A percentile compares a stretch with the other conserved stretches of the same genome.
Evolutionary conservation across 1,139 yeast species (phyloP).

Genomic region (Protomyces arabidopsidicola): DNA sequence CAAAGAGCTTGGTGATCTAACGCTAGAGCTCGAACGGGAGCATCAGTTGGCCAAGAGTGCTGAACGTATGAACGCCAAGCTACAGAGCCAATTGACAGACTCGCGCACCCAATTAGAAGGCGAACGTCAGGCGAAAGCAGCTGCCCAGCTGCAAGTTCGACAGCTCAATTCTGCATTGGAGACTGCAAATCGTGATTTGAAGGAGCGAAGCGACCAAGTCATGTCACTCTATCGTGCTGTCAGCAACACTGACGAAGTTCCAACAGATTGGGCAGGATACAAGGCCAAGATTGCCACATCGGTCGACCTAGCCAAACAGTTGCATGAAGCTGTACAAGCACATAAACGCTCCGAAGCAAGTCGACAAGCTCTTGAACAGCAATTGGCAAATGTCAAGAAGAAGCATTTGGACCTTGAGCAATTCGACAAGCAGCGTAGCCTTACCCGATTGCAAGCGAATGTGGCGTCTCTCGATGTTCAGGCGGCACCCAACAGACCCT

Average conservation of each 20-base stretch:
- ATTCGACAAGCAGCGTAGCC: conserved; percentile 2
- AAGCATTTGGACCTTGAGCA: background rate
- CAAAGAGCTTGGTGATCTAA: conserved; percentile 20
- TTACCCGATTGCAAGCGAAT: background rate
- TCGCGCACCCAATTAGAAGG: conserved; percentile 10
- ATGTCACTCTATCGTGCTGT: conserved; percentile 8
- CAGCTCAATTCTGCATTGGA: conserved; percentile 6
- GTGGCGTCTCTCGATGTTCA: conserved; percentile 16
- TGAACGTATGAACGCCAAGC: background rate
- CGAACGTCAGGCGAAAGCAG: conserved; percentile 14
- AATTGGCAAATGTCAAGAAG: conserved; percentile 3
- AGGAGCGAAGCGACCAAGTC: conserved; percentile 15
- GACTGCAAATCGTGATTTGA: background rate
- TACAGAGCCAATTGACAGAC: conserved; percentile 2
- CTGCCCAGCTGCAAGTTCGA: conserved; percentile 8
- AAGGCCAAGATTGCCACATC: background rate
- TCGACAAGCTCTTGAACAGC: conserved; percentile 7
- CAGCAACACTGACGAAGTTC: background rate
- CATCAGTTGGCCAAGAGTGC: conserved; percentile 18
- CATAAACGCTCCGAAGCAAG: background rate
- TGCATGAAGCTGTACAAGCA: conserved; percentile 1
- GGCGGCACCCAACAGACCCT: conserved; percentile 4
- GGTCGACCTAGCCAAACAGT: conserved; percentile 10
- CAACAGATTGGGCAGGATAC: conserved; percentile 1
- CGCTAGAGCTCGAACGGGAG: conserved; percentile 16